Evolutionary conservation across 495 filamentous ascomycete species (phyloP).

Genomic region (Penicillium cataractarum): DNA sequence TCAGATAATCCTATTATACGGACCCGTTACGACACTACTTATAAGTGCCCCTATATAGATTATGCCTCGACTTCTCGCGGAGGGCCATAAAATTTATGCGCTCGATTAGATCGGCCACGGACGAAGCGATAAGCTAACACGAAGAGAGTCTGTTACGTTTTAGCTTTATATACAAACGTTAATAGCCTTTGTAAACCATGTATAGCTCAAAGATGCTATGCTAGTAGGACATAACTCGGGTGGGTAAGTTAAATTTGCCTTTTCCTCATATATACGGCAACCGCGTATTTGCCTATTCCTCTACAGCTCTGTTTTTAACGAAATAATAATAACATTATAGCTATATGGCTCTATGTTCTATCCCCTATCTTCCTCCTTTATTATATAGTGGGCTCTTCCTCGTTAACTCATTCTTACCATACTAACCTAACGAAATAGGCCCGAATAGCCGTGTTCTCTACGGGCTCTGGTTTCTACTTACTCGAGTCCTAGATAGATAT

Average conservation of each 20-base stretch:
- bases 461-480: conserved; percentile 1
- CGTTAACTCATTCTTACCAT: conserved; percentile 8
- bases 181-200: conserved; percentile 2
- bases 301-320: not conserved
- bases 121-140: conserved; percentile 4
- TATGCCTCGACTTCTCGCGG: conserved; percentile 2
- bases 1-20: not conserved
- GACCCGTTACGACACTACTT: too few species aligned
- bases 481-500: conserved; percentile 1
- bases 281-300: not conserved
- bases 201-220: not conserved
- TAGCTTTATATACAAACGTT: conserved; percentile 4
- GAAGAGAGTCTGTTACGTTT: not conserved
- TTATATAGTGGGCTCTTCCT: conserved; percentile 9
- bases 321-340: conserved; percentile 1
- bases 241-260: conserved; percentile 5
- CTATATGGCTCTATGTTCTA: conserved; percentile 8
- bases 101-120: conserved; percentile 3
- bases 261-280: too few species aligned
- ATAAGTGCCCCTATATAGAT: not conserved
- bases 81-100: conserved; percentile 6
- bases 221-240: conserved; percentile 6
- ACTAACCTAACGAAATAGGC: not conserved
- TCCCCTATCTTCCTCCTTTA: not conserved
- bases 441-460: not conserved